Evolutionary conservation across 306 rosid genomes (phyloP), one percentile per base, ranked within the genome.

Genomic region (Begonia masoniana): DNA sequence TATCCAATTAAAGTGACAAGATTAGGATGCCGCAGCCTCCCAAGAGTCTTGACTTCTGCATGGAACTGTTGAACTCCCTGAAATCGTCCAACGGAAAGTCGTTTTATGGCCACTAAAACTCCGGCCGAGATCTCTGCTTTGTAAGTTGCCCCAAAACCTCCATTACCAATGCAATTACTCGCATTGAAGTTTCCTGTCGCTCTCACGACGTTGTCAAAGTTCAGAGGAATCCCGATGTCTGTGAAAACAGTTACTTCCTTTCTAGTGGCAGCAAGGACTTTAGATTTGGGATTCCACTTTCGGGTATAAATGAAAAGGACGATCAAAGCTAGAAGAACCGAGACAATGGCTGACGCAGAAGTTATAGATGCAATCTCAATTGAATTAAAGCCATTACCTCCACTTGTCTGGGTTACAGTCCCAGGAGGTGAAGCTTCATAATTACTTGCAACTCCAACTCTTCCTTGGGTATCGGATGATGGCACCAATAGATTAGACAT

Each of bases 101-200:
- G 84, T 69, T 88, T 88, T 43, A 88, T 74, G 2, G 97, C 97
- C 57, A 88, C 87, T 12, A 84, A 43, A 26, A 53, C 55, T 49
- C 84, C 83, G 16, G 84, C 74, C 0, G 89, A 36, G 58, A 88
- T 65, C 84, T 85, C 95, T 55, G 97, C 97, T 67, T 82, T 88
- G 39, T 88, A 88, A 26, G 97, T 88, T 55, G 97, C 84, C 15
- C 97, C 97, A 62, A 88, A 88, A 41, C 97, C 97, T 61, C 97
- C 97, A 82, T 62, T 88, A 49, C 97, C 97, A 41, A 88, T 88
- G 52, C 94, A 88, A 73, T 88, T 88, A 71, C 94, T 65, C 7
- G 89, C 78, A 71, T 80, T 88, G 71, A 84, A 88, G 63, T 78
- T 74, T 7, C 75, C 84, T 0, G 97, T 88, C 66, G 89, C 94